A percentile compares a stretch with the other conserved stretches of the same genome.
These are phyloP conservation scores for Colletotrichum australisinense DNA, from an alignment of 2,329 filamentous ascomycete species.

Conservation along the genomic window DNA sequence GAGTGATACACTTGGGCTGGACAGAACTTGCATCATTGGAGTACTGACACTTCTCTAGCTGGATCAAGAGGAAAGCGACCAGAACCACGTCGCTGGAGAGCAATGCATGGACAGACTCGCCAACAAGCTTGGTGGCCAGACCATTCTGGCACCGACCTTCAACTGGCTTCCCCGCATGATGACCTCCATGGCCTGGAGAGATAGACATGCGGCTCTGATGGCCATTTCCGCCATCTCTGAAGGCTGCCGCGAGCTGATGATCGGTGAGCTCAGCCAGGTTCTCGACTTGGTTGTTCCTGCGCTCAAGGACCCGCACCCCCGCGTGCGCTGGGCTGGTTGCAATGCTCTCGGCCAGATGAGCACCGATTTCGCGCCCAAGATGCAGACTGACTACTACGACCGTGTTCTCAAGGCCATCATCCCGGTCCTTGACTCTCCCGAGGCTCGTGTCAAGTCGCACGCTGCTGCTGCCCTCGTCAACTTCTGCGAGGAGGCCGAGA, in stretches of 20 bases:
- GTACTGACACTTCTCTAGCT: slow-evolving; percentile 64
- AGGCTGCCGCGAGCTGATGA: slow-evolving; percentile 95
- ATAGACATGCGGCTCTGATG: slow-evolving; percentile 97
- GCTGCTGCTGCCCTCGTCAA: slow-evolving; percentile 98
- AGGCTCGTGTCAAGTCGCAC: slow-evolving; percentile 95
- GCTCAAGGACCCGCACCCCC: slow-evolving; percentile 88
- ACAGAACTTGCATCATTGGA: neutral
- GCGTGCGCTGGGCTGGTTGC: slow-evolving; percentile 96
- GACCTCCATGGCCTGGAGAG: slow-evolving; percentile 92
- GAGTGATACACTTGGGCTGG: slow-evolving; percentile 48
- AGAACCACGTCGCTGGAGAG: slow-evolving; percentile 97
- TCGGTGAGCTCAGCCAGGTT: slow-evolving; percentile 93
- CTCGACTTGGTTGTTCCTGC: slow-evolving; percentile 94
- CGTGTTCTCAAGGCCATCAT: slow-evolving; percentile 91
- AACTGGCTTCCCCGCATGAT: slow-evolving; percentile 98
- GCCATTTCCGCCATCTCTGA: slow-evolving; percentile 98
- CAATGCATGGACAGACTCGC: slow-evolving; percentile 98
- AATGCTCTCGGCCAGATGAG: slow-evolving; percentile 99
- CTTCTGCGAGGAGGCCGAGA: slow-evolving; percentile 98
- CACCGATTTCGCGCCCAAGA: slow-evolving; percentile 96
- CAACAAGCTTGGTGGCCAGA: slow-evolving; percentile 95
- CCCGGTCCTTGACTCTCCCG: slow-evolving; percentile 87
- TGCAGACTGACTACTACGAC: slow-evolving; percentile 96
- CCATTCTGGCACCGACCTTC: slow-evolving; percentile 93
- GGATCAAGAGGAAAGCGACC: slow-evolving; percentile 94